Percentiles rank a stretch among this genome's conserved stretches.
These are phyloP conservation scores for Nothophoma quercina DNA, from an alignment of 2,329 filamentous ascomycete genomes.

Conservation along the genomic window DNA sequence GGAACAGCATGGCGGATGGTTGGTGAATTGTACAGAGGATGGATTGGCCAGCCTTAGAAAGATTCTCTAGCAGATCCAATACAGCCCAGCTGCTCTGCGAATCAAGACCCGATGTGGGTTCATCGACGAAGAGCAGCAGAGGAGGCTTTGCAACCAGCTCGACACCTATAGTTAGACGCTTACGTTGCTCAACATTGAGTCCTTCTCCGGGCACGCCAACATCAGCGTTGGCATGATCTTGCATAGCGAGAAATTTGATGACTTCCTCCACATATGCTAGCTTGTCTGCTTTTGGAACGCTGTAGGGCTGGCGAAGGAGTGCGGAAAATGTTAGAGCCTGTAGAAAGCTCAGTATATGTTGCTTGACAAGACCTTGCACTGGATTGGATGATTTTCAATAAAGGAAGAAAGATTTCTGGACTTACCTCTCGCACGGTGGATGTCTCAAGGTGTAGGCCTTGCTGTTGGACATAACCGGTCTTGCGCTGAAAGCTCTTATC, in stretches of 20 bases:
- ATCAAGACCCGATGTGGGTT: constrained; percentile 84
- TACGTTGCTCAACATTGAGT: constrained; percentile 64
- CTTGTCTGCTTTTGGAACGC: constrained; percentile 23
- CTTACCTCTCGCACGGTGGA: constrained; percentile 59
- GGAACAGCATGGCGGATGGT: constrained; percentile 89
- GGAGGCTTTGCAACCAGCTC: constrained; percentile 47
- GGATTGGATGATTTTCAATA: too few species aligned
- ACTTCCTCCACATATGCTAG: constrained; percentile 30
- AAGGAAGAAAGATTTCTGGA: too few species aligned
- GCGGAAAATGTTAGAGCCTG: constrained; percentile 54
- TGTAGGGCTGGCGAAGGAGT: constrained; percentile 30
- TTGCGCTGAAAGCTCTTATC: constrained; percentile 84
- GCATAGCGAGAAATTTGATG: constrained; percentile 26
- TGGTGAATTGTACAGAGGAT: constrained; percentile 95
- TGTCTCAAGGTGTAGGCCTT: constrained; percentile 65
- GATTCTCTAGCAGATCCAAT: constrained; percentile 81
- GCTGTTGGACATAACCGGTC: constrained; percentile 60
- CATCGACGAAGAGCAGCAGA: constrained; percentile 55
- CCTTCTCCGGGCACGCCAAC: constrained; percentile 26
- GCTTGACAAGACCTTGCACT: too few species aligned
- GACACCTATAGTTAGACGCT: constrained; percentile 68
- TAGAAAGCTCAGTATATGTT: too few species aligned
- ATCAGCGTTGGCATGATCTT: constrained; percentile 31
- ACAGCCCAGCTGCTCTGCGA: constrained; percentile 62
- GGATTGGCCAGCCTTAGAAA: constrained; percentile 79